Base-by-base conservation (phyloP, 129 eudicot genomes). In the Apium graveolens region DNA sequence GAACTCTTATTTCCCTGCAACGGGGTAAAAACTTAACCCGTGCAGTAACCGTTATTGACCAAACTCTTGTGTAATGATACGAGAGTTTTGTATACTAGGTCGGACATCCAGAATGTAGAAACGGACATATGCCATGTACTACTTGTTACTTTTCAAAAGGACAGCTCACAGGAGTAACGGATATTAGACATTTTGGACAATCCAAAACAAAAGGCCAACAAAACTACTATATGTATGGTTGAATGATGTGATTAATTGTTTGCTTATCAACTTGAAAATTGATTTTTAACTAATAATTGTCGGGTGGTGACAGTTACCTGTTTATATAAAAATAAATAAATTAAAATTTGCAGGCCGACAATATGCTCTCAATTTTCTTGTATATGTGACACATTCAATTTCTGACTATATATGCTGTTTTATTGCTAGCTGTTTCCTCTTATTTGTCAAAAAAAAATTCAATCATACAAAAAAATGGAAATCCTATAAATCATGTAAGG, bases 301-400 rank as follows among this genome's bases (percentile, higher is more conserved):
- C 72, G 72, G 72, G 72, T 66, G 20, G 37, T 66, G 72, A 66
- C 21, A 31, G 24, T 66, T 66, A 66, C 72, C 13, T 66, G 39
- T 31, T 57, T 24, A 24, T 57, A 1, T 57, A 24, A 27, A 38
- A 38, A 38, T 2, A 38, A 1, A 21, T 20, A 24, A 20, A n/a
- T n/a, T 21, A 18, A 24, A 24, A 7, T 1, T 21, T 66, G 41
- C 72, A 66, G 72, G 72, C 72, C 72, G 72, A 66, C 20, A 66
- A 31, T 31, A 31, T 66, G 21, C 71, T 26, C 37, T 65, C 21
- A 29, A 3, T 65, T 27, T 65, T 11, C 35, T 9, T 63, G 14
- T 63, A 9, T 11, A 27, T 26, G 20, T 65, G 35, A 26, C 2
- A 11, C 11, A 65, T 10, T 65, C 11, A 29, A 0, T 24, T 26